Conservation (phyloP, 495 filamentous ascomycete genomes). For the Annulohypoxylon nitens region DNA sequence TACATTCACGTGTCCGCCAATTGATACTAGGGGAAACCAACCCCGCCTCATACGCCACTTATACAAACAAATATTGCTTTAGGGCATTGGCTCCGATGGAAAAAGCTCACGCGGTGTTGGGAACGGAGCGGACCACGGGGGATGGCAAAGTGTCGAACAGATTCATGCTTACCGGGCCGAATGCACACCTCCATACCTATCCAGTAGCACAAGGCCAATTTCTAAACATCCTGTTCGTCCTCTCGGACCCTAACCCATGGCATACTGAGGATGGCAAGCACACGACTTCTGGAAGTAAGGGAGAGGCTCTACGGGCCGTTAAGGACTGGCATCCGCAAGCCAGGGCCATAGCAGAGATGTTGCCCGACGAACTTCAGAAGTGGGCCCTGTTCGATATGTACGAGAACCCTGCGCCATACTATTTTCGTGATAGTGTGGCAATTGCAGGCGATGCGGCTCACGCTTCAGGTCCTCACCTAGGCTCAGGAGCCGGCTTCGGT, state of each 20-base stretch:
- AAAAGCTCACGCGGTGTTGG: conserved; percentile 47
- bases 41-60: conserved; percentile 48
- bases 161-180: conserved; percentile 60
- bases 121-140: conserved; percentile 43
- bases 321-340: conserved; percentile 56
- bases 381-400: conserved; percentile 69
- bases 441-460: conserved; percentile 64
- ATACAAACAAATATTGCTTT: conserved; percentile 60
- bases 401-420: conserved; percentile 58
- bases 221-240: conserved; percentile 58
- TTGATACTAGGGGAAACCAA: conserved; percentile 52
- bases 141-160: conserved; percentile 39
- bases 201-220: conserved; percentile 54
- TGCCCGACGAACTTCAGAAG: conserved; percentile 63
- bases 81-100: conserved; percentile 59
- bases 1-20: conserved; percentile 57
- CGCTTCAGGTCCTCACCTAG: conserved; percentile 62
- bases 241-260: conserved; percentile 55
- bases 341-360: conserved; percentile 55
- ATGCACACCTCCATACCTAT: conserved; percentile 57
- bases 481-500: conserved; percentile 67
- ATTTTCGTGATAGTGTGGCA: conserved; percentile 56
- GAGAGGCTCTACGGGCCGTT: conserved; percentile 53
- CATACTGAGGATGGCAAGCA: conserved; percentile 49
- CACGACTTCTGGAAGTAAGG: conserved; percentile 49